These are phyloP conservation scores for Cichorium intybus DNA, from an alignment of 140 eudicot species.

Conservation along the genomic window DNA sequence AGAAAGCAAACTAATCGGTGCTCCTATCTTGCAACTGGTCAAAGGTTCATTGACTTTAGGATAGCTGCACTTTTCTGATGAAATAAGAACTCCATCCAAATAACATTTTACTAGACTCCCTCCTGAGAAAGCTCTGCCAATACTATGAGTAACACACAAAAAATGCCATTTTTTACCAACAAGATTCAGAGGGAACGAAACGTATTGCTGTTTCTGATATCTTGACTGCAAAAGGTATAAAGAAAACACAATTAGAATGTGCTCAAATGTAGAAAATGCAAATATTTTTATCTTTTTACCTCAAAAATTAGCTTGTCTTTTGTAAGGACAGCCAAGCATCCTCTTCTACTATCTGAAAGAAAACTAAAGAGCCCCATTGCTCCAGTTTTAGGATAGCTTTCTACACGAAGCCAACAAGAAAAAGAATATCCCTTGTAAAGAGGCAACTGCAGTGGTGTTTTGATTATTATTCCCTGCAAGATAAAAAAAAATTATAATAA, in stretches of 20 bases:
- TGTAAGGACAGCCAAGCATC: slow-evolving; percentile 70
- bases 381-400: slow-evolving; percentile 78
- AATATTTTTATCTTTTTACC: slow-evolving; percentile 37
- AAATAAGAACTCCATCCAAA: slow-evolving; percentile 77
- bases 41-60: slow-evolving; percentile 72
- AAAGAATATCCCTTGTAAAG: slow-evolving; percentile 84
- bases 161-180: slow-evolving; percentile 87
- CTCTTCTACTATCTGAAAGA: slow-evolving; percentile 83
- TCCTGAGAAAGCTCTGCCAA: slow-evolving; percentile 97
- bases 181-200: slow-evolving; percentile 57
- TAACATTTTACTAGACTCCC: slow-evolving; percentile 91
- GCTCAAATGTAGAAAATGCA: not conserved
- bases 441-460: slow-evolving; percentile 89
- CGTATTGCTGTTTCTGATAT: slow-evolving; percentile 77
- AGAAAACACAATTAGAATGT: slow-evolving; percentile 4
- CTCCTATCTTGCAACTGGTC: slow-evolving; percentile 76
- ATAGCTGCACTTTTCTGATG: slow-evolving; percentile 96
- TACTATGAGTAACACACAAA: slow-evolving; percentile 74
- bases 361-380: slow-evolving; percentile 92
- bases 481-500: not conserved
- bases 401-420: slow-evolving; percentile 96
- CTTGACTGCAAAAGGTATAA: slow-evolving; percentile 60
- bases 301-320: slow-evolving; percentile 77
- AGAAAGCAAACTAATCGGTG: slow-evolving; percentile 47
- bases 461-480: slow-evolving; percentile 82